A percentile compares a stretch with the other conserved stretches of the same genome.
Conservation (phyloP, 1,139 yeast species). For the Debaryomyces robertsiae region DNA sequence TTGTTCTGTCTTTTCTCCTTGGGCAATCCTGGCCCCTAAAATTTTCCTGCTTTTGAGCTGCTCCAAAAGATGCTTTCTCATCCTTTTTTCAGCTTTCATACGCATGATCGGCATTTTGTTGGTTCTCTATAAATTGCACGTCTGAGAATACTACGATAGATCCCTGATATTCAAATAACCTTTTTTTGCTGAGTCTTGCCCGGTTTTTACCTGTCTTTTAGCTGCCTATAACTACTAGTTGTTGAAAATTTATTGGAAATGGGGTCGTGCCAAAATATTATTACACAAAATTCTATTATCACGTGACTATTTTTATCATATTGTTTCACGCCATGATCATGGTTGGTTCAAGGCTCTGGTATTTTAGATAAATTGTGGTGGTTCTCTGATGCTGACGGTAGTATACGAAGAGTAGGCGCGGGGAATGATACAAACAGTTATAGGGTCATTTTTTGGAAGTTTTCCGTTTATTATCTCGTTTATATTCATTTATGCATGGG, state of each 20-base stretch:
- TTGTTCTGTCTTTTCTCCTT: conserved; percentile 37
- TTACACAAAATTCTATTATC: no score
- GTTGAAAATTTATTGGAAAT: conserved; percentile 7
- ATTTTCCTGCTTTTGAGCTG: conserved; percentile 48
- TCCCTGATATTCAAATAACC: conserved; percentile 1
- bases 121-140: neutral
- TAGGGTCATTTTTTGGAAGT: conserved; percentile 4
- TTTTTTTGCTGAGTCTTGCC: neutral
- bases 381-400: no score
- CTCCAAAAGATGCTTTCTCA: conserved; percentile 53
- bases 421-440: no score
- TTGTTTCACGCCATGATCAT: no score
- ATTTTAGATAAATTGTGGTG: no score
- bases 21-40: conserved; percentile 48
- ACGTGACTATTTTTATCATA: no score
- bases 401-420: no score
- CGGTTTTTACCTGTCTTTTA: no score
- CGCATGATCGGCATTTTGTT: conserved; percentile 43
- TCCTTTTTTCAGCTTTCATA: conserved; percentile 50
- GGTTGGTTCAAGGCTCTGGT: no score
- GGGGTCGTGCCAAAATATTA: conserved; percentile 1
- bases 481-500: conserved; percentile 22
- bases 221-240: neutral
- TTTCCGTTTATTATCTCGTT: conserved; percentile 19
- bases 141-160: conserved; percentile 5